Percentiles rank a stretch among this genome's conserved stretches.
Conservation (phyloP, 805 yeast genomes). For the Huiozyma sinensis region DNA sequence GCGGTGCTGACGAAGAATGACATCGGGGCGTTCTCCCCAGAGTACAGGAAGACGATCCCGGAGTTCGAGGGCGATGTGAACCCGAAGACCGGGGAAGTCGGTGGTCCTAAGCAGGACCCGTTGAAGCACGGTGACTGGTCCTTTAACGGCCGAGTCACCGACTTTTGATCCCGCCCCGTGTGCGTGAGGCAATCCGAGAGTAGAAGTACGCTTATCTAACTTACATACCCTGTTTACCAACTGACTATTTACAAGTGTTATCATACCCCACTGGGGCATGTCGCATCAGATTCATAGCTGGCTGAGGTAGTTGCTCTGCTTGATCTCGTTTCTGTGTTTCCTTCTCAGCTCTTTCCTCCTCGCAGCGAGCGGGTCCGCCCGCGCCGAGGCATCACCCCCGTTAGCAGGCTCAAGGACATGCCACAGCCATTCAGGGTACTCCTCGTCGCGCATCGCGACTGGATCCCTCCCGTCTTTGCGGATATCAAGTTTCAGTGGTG, state of each 20-base stretch:
- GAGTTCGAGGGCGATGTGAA: constrained; percentile 93
- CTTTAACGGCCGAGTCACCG: constrained; percentile 93
- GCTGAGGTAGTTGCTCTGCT: constrained; percentile 58
- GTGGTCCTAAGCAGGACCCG: constrained; percentile 98
- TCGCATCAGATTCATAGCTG: constrained; percentile 5
- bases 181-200: background rate
- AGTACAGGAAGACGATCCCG: constrained; percentile 66
- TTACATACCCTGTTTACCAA: background rate
- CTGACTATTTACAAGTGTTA: constrained; percentile 5
- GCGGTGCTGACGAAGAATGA: constrained; percentile 36
- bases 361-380: constrained; percentile 11
- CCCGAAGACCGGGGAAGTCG: constrained; percentile 89
- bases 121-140: constrained; percentile 86
- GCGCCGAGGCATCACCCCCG: background rate
- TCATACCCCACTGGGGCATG: background rate
- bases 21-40: constrained; percentile 58
- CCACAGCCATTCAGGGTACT: constrained; percentile 96
- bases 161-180: constrained; percentile 40
- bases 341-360: constrained; percentile 60
- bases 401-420: constrained; percentile 28
- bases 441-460: constrained; percentile 74
- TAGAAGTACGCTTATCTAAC: background rate
- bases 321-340: constrained; percentile 58
- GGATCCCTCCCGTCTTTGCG: constrained; percentile 79
- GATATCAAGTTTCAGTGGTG: constrained; percentile 59